Base-by-base conservation (phyloP, 495 filamentous ascomycete species). In the Xylaria palmicola region DNA sequence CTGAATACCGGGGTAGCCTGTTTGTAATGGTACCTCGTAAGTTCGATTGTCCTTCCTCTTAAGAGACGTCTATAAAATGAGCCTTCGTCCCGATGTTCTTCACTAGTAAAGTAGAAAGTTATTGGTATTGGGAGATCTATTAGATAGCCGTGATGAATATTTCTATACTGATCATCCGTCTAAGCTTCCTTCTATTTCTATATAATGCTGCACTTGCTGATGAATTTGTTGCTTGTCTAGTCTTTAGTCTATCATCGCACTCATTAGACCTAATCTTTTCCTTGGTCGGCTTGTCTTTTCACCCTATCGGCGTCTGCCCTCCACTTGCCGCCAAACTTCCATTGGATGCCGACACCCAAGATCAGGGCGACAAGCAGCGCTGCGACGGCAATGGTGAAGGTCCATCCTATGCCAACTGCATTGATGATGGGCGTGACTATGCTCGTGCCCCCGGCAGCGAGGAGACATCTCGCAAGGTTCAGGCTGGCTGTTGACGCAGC, bases 401-500 rank as follows among this genome's bases (percentile, higher is more conserved):
- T 72, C 55, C 70, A 70, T 0, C 76, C 76, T 29, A 70, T 68
- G 0, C 74, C 77, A 26, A 78, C 71, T 15, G 61, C 59, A 39
- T 68, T 64, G 8, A 73, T 62, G 45, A 79, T 66, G 3, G 72
- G 75, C 36, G 73, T 66, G 1, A 77, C 71, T 26, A 72, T 63
- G 24, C 72, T 69, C 0, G 71, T 76, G 17, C 72, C 72, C 15
- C 62, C 74, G 9, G 76, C 77, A 0, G 68, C 76, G 37, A 79
- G 64, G 19, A 74, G 61, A 59, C 77, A 80, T 17, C 75, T 64
- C 8, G 73, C 69, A 3, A 80, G 60, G 48, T 79, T 80, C 41
- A 77, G 17, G 24, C 70, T 73, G 8, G 78, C 77, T 34, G 68
- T 75, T 0, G 75, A 74, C 9, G 70, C 69, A 2, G 77, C 73